Conservation (phyloP, 768 basidiomycete species). For the Boletus rubroflammeus region DNA sequence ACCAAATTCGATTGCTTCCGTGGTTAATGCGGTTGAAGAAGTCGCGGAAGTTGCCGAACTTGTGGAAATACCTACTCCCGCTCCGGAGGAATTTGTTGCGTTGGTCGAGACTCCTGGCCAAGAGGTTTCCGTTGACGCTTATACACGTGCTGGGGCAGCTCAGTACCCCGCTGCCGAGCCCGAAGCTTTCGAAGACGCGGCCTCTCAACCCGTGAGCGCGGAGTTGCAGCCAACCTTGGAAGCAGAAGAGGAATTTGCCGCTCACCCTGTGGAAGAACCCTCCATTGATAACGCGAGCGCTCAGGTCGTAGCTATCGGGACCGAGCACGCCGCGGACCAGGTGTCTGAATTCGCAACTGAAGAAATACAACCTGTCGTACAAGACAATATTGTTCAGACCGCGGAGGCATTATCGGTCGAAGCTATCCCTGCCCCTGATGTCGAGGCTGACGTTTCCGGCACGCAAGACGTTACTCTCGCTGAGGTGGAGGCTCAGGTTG, state of each 20-base stretch:
- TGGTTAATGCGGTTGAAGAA: constrained; percentile 9
- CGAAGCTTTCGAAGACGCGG: neutral
- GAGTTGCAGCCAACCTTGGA: neutral
- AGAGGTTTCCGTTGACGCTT: neutral
- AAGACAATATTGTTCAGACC: neutral
- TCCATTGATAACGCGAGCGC: neutral
- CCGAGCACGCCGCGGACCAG: constrained; percentile 6
- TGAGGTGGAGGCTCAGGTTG: neutral
- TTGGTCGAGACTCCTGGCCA: constrained; percentile 15
- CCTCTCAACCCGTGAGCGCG: constrained; percentile 1
- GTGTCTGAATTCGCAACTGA: neutral
- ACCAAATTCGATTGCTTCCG: neutral
- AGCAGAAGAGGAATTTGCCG: neutral
- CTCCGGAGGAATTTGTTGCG: constrained; percentile 7
- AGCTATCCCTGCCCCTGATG: neutral
- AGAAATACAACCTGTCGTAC: neutral
- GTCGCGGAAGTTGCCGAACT: constrained; percentile 6
- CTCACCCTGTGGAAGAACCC: neutral
- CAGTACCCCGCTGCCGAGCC: neutral
- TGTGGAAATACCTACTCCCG: constrained; percentile 13
- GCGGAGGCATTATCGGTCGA: neutral
- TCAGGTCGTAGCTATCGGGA: neutral
- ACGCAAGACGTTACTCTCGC: neutral
- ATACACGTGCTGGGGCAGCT: neutral
- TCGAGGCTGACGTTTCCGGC: neutral